These are phyloP conservation scores for Cydonia oblonga DNA, from an alignment of 331 rosid genomes.

Conservation along the genomic window DNA sequence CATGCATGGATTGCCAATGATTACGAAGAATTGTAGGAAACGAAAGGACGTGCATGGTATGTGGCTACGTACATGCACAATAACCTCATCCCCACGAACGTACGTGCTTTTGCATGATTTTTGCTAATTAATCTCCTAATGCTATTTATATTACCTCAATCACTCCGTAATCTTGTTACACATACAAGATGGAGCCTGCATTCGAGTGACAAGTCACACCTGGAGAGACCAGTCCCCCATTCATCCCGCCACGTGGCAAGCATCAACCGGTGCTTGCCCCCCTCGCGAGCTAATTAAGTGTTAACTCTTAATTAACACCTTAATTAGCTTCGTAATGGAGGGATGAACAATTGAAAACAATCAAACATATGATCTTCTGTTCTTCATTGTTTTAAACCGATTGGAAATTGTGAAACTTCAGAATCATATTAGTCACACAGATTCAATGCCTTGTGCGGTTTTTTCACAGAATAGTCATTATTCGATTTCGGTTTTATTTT, in stretches of 20 bases:
- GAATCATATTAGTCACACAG: neutral
- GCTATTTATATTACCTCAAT: neutral
- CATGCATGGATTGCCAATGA: neutral
- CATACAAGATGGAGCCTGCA: neutral
- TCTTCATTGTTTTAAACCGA: neutral
- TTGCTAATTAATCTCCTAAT: neutral
- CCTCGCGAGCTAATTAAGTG: neutral
- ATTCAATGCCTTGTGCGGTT: neutral
- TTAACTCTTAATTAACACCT: neutral
- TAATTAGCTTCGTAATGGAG: neutral
- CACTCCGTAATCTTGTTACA: neutral
- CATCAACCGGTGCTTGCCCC: neutral
- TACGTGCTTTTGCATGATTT: neutral
- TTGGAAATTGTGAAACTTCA: neutral
- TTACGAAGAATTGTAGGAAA: neutral
- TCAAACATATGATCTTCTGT: neutral
- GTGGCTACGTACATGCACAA: neutral
- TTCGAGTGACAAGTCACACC: neutral
- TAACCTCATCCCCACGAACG: neutral
- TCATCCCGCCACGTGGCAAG: conserved; percentile 3
- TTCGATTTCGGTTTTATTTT: neutral
- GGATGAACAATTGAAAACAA: neutral
- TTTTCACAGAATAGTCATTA: neutral
- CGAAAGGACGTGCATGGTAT: neutral
- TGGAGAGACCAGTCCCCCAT: neutral